phyloP scores from a whole-genome alignment of 495 filamentous ascomycete species.

The Barbatosphaeria neglecta region DNA sequence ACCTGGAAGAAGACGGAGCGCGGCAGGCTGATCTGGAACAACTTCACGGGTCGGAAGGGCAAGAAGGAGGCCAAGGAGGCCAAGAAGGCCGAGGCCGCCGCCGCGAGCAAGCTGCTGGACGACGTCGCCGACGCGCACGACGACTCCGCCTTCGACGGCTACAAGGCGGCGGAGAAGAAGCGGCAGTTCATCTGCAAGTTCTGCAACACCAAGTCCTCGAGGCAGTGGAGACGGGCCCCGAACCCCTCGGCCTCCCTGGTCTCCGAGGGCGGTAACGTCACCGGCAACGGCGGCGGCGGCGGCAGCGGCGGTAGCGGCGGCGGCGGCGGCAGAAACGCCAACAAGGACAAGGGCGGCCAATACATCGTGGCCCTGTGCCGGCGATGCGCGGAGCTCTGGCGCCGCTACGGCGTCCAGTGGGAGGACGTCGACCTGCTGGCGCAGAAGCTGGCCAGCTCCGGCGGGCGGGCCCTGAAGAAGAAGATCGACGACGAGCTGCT shows the following conservation, averaged over 20 bases:
- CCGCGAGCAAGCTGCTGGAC: slow-evolving; percentile 65
- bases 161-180: slow-evolving; percentile 69
- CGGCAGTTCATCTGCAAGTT: slow-evolving; percentile 91
- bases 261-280: slow-evolving; percentile 53
- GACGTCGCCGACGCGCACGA: slow-evolving; percentile 89
- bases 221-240: slow-evolving; percentile 88
- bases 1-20: slow-evolving; percentile 93
- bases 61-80: slow-evolving; percentile 75
- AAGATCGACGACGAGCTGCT: slow-evolving; percentile 85
- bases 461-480: slow-evolving; percentile 77
- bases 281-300: slow-evolving; percentile 57
- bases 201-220: slow-evolving; percentile 63
- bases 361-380: slow-evolving; percentile 77
- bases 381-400: slow-evolving; percentile 83
- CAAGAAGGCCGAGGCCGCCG: slow-evolving; percentile 49
- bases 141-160: slow-evolving; percentile 90
- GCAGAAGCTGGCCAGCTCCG: slow-evolving; percentile 74
- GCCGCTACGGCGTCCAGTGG: slow-evolving; percentile 90
- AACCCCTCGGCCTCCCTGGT: slow-evolving; percentile 60
- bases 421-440: slow-evolving; percentile 89
- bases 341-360: slow-evolving; percentile 62
- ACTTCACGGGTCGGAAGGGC: slow-evolving; percentile 70
- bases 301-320: slow-evolving; percentile 46
- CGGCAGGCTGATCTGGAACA: slow-evolving; percentile 81
- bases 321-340: slow-evolving; percentile 44